Conservation (phyloP, 164 flowering plant genomes). For the Tetrastigma voinierianum region DNA sequence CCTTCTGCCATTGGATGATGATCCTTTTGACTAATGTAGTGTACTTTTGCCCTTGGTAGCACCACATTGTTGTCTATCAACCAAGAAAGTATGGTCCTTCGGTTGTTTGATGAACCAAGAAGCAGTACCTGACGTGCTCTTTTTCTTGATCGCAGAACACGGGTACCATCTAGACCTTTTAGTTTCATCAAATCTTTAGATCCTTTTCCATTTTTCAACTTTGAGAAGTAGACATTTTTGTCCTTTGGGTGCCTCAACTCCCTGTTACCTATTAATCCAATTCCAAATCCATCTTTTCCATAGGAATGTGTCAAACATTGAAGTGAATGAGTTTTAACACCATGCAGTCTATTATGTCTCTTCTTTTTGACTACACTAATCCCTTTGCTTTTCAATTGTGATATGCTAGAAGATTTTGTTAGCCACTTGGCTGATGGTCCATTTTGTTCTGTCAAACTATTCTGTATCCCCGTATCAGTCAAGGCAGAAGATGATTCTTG, state of each 20-base stretch:
- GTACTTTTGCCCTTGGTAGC: slow-evolving; percentile 63
- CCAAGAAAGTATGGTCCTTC: slow-evolving; percentile 71
- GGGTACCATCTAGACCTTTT: slow-evolving; percentile 9
- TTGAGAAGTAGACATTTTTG: slow-evolving; percentile 1
- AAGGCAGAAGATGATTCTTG: slow-evolving; percentile 6
- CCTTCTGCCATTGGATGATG: slow-evolving; percentile 41
- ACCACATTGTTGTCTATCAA: slow-evolving; percentile 71
- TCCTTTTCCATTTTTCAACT: slow-evolving; percentile 21
- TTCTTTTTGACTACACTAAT: slow-evolving; percentile 11
- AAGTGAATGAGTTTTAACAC: slow-evolving; percentile 5
- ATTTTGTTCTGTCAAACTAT: slow-evolving; percentile 6
- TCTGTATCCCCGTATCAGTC: not conserved
- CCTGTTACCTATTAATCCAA: not conserved
- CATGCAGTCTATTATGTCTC: slow-evolving; percentile 11
- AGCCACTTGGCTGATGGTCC: slow-evolving; percentile 8
- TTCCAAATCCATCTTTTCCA: slow-evolving; percentile 9
- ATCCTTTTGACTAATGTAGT: slow-evolving; percentile 30
- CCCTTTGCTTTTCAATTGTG: slow-evolving; percentile 9
- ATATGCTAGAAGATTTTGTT: slow-evolving; percentile 2
- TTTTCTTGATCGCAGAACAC: slow-evolving; percentile 52
- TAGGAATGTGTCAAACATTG: slow-evolving; percentile 6
- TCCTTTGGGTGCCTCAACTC: not conserved
- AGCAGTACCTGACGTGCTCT: slow-evolving; percentile 34
- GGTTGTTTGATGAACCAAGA: slow-evolving; percentile 32
- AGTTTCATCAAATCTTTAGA: slow-evolving; percentile 9